Conservation (phyloP, 140 eudicot species). For the Cichorium intybus region DNA sequence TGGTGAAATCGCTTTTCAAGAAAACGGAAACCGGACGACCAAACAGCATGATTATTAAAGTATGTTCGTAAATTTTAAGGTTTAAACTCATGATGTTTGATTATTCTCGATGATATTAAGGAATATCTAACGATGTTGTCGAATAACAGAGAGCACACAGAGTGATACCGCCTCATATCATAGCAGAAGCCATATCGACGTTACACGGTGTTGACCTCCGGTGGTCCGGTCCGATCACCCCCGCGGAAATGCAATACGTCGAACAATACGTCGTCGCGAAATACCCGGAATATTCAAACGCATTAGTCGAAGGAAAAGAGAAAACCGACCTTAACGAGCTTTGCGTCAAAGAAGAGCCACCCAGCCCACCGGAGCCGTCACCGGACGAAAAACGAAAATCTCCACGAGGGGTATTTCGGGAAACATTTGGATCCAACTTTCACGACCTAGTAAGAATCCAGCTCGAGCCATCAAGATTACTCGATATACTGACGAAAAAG, state of each 20-base stretch:
- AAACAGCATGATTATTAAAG: constrained; percentile 70
- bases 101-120: constrained; percentile 1
- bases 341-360: constrained; percentile 69
- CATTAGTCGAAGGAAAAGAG: constrained; percentile 76
- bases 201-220: constrained; percentile 67
- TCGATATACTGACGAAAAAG: constrained; percentile 57
- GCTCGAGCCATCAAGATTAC: constrained; percentile 70
- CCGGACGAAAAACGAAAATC: constrained; percentile 70
- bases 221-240: constrained; percentile 83
- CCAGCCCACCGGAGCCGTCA: constrained; percentile 22
- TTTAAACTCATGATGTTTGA: not conserved
- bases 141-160: constrained; percentile 46
- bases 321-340: constrained; percentile 68
- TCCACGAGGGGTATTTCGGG: constrained; percentile 47
- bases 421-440: constrained; percentile 41
- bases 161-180: constrained; percentile 75
- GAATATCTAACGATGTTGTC: constrained; percentile 13
- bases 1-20: constrained; percentile 52
- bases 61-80: constrained; percentile 14
- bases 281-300: constrained; percentile 67
- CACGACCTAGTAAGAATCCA: constrained; percentile 57
- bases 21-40: constrained; percentile 55
- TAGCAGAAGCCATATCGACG: constrained; percentile 79
- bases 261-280: constrained; percentile 76
- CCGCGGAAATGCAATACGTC: constrained; percentile 72